phyloP scores from a whole-genome alignment of 2,329 filamentous ascomycete species.

The Aspergillus chevalieri region DNA sequence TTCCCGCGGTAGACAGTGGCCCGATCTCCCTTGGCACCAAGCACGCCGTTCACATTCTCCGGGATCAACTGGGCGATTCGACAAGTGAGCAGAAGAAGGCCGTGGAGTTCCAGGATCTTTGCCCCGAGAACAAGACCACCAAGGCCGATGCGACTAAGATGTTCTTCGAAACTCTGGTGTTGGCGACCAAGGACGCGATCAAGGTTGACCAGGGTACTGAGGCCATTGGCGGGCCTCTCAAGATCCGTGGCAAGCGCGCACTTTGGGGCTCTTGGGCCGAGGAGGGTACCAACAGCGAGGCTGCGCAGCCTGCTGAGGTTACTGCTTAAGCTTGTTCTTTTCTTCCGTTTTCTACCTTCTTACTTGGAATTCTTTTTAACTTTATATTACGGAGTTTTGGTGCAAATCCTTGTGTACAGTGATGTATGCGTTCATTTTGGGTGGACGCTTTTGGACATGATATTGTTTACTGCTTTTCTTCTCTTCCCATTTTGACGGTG shows the following conservation, averaged over 20 bases:
- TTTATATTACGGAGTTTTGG: not conserved
- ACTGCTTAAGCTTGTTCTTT: constrained; percentile 6
- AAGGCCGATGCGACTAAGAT: constrained; percentile 95
- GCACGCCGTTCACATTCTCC: constrained; percentile 89
- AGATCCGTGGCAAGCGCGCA: constrained; percentile 84
- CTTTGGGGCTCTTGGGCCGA: constrained; percentile 97
- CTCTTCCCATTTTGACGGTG: constrained; percentile 9
- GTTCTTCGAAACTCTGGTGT: constrained; percentile 95
- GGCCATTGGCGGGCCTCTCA: constrained; percentile 69
- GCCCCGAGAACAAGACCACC: constrained; percentile 73
- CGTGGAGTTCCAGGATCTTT: constrained; percentile 84
- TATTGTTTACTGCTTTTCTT: not conserved
- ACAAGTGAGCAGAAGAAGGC: constrained; percentile 68
- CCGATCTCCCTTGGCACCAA: constrained; percentile 87
- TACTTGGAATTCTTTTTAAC: not conserved
- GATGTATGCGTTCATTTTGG: constrained; percentile 1
- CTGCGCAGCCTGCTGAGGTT: constrained; percentile 29
- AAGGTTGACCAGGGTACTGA: constrained; percentile 82
- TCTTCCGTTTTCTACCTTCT: constrained; percentile 1
- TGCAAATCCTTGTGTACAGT: not conserved
- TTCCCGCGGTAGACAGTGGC: constrained; percentile 76
- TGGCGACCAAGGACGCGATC: constrained; percentile 96
- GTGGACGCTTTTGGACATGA: not conserved
- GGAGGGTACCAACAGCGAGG: constrained; percentile 47
- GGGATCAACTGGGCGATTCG: constrained; percentile 69